Evolutionary conservation across 176 grass and related monocot species (phyloP).

Genomic region (Oryza meridionalis): DNA sequence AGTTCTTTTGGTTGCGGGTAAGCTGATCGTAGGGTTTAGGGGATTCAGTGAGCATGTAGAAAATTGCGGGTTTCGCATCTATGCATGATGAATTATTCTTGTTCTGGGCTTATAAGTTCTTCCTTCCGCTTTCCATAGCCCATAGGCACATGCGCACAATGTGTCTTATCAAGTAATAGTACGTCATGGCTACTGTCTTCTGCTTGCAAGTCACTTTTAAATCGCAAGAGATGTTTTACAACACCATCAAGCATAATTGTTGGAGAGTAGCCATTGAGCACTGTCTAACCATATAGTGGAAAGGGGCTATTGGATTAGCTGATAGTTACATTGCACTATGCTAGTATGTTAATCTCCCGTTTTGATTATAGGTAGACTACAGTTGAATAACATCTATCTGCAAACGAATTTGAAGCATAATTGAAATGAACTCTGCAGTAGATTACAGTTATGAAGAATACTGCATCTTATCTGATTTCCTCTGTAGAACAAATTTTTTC

Average conservation of each 20-base stretch:
- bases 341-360: background rate
- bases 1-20: background rate
- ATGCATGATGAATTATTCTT: background rate
- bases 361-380: constrained; percentile 9
- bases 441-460: constrained; percentile 2
- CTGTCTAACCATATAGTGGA: constrained; percentile 6
- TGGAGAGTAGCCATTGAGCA: background rate
- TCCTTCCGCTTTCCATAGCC: background rate
- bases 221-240: constrained; percentile 4
- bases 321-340: background rate
- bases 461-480: background rate
- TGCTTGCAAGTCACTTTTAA: background rate
- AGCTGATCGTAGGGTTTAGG: background rate
- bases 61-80: background rate
- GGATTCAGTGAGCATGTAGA: background rate
- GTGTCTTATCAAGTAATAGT: background rate
- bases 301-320: background rate
- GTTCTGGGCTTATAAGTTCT: background rate
- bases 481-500: background rate
- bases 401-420: background rate
- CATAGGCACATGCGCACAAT: background rate
- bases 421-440: background rate
- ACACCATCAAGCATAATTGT: background rate
- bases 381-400: background rate
- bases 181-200: background rate